Conservation (phyloP, 805 yeast genomes). For the Cyberlindnera xylosilytica region DNA sequence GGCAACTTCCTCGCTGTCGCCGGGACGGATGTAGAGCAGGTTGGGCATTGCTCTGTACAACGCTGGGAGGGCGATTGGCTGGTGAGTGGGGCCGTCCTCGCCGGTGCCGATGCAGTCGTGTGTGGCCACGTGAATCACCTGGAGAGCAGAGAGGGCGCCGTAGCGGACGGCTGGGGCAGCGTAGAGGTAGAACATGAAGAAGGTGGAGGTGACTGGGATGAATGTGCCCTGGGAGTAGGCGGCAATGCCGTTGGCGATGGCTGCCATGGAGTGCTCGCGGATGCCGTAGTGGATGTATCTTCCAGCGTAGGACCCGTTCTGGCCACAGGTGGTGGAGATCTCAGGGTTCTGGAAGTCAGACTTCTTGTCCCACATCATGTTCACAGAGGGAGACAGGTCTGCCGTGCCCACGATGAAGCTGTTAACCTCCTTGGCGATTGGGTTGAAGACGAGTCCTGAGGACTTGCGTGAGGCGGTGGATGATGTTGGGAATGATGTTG, state of each 20-base stretch:
- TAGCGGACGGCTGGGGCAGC: constrained; percentile 88
- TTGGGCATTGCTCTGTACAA: constrained; percentile 85
- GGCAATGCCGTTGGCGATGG: constrained; percentile 94
- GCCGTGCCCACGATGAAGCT: constrained; percentile 2
- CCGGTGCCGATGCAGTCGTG: constrained; percentile 90
- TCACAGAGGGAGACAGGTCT: constrained; percentile 2
- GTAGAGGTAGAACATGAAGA: constrained; percentile 86
- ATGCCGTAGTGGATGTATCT: constrained; percentile 97
- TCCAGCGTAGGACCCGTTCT: constrained; percentile 87
- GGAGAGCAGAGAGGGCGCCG: constrained; percentile 79
- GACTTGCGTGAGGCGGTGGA: constrained; percentile 92
- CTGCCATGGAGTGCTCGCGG: constrained; percentile 99
- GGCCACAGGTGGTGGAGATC: constrained; percentile 93
- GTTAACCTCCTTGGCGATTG: constrained; percentile 1
- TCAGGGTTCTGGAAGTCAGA: constrained; percentile 58
- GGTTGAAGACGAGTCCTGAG: constrained; percentile 67
- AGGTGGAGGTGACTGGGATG: constrained; percentile 95
- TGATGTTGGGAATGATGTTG: constrained; percentile 65
- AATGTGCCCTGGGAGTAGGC: constrained; percentile 80
- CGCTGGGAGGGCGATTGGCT: constrained; percentile 86
- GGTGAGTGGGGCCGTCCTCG: constrained; percentile 94
- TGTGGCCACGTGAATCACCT: constrained; percentile 83
- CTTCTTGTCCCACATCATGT: constrained; percentile 5
- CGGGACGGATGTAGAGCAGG: constrained; percentile 86
- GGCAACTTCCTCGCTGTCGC: constrained; percentile 86